A percentile compares a stretch with the other conserved stretches of the same genome.
Evolutionary conservation across 495 filamentous ascomycete genomes (phyloP).

Genomic region (Penicillium daleae): DNA sequence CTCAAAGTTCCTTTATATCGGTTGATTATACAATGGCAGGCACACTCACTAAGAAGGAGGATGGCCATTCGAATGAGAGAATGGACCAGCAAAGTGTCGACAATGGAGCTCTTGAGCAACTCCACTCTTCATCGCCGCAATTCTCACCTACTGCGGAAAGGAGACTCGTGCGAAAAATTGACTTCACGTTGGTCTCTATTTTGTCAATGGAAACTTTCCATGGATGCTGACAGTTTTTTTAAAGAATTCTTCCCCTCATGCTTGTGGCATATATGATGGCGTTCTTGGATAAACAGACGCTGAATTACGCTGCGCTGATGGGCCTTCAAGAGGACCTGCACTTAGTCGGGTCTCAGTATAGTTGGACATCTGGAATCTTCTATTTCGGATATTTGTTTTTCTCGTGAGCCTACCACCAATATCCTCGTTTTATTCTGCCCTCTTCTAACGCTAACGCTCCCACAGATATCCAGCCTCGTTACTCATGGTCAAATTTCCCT

Average conservation of each 20-base stretch:
- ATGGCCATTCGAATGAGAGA: neutral
- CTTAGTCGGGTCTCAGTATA: conserved; percentile 55
- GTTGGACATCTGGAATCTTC: conserved; percentile 56
- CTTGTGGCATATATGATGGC: conserved; percentile 44
- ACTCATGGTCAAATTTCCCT: conserved; percentile 44
- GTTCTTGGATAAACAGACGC: conserved; percentile 58
- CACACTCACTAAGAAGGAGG: neutral
- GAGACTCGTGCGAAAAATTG: conserved; percentile 31
- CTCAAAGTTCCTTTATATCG: neutral
- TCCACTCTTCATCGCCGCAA: conserved; percentile 5
- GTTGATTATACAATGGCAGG: neutral
- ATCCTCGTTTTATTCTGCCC: no score
- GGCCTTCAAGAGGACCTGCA: conserved; percentile 47
- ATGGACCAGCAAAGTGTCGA: conserved; percentile 21
- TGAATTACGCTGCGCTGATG: conserved; percentile 42
- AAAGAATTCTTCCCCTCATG: conserved; percentile 32
- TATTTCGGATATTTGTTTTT: conserved; percentile 62
- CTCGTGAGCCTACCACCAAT: conserved; percentile 25
- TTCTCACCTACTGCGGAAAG: conserved; percentile 26
- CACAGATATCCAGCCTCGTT: conserved; percentile 39
- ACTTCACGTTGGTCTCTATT: conserved; percentile 18
- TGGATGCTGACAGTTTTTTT: neutral
- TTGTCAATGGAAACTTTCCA: neutral
- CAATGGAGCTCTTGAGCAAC: conserved; percentile 20
- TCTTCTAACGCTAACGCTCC: neutral